Conservation (phyloP, 768 basidiomycete species). For the Macrolepiota albuminosa region DNA sequence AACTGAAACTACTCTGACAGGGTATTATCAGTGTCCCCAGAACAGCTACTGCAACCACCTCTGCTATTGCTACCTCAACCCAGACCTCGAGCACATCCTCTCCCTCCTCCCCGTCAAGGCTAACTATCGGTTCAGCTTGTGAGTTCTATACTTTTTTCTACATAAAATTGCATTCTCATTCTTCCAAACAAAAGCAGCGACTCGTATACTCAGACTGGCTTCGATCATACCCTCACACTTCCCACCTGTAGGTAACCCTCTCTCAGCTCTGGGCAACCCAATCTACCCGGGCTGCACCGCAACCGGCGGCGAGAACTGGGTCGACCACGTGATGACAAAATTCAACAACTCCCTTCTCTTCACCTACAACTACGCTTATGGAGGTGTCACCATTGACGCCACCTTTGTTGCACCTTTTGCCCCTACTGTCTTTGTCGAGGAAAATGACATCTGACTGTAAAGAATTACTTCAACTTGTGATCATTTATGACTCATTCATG, state of each 20-base stretch:
- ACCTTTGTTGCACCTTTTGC: constrained; percentile 49
- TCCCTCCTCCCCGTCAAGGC: constrained; percentile 17
- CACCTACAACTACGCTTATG: constrained; percentile 64
- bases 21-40: constrained; percentile 35
- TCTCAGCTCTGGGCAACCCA: constrained; percentile 51
- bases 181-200: constrained; percentile 37
- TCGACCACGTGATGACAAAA: constrained; percentile 45
- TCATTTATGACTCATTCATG: too few relatives aligned
- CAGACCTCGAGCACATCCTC: constrained; percentile 6
- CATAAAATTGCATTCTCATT: neutral
- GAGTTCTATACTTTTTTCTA: constrained; percentile 10
- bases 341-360: constrained; percentile 51
- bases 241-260: constrained; percentile 42
- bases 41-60: too few relatives aligned
- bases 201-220: constrained; percentile 57
- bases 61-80: constrained; percentile 1
- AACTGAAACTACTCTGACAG: constrained; percentile 18
- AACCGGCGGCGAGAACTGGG: constrained; percentile 56
- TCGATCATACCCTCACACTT: constrained; percentile 32
- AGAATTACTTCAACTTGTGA: too few relatives aligned
- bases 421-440: constrained; percentile 33
- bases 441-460: too few relatives aligned
- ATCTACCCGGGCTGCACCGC: constrained; percentile 50
- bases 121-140: constrained; percentile 61
- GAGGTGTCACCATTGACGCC: constrained; percentile 61